Conservation (phyloP, 1,284 basidiomycete genomes). For the Termitomyces sp. region DNA sequence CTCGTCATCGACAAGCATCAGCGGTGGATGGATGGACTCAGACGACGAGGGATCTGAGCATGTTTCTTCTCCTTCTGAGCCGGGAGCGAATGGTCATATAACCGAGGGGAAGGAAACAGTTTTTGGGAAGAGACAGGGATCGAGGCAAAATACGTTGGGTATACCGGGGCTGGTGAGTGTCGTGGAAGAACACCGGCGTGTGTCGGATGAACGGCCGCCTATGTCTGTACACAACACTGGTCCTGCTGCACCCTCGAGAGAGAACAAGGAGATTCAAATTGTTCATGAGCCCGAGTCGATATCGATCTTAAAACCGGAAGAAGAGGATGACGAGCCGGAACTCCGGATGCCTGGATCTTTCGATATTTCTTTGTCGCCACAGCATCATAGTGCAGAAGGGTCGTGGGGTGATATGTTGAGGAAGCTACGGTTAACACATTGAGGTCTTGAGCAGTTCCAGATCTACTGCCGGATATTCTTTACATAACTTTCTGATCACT, state of each 20-base stretch:
- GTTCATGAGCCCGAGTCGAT: slow-evolving; percentile 17
- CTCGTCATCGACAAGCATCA: slow-evolving; percentile 25
- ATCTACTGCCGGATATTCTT: not conserved
- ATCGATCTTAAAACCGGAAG: slow-evolving; percentile 12
- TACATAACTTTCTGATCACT: not conserved
- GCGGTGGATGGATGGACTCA: slow-evolving; percentile 21
- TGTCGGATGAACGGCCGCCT: slow-evolving; percentile 6
- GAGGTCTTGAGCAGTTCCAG: slow-evolving; percentile 1
- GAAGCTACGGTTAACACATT: slow-evolving; percentile 24
- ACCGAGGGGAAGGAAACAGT: slow-evolving; percentile 23
- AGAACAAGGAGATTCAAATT: not conserved
- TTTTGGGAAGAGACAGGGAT: not conserved
- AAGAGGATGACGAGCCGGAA: slow-evolving; percentile 26
- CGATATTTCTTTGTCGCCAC: slow-evolving; percentile 24
- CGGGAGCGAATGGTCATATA: slow-evolving; percentile 26
- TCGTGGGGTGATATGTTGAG: slow-evolving; percentile 29
- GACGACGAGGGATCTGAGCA: slow-evolving; percentile 31
- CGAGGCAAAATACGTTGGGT: slow-evolving; percentile 15
- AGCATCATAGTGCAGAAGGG: slow-evolving; percentile 17
- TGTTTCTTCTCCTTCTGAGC: slow-evolving; percentile 22
- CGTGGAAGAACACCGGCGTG: slow-evolving; percentile 9
- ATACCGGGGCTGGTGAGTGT: slow-evolving; percentile 6
- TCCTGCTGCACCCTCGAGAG: not conserved
- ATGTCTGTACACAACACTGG: not conserved
- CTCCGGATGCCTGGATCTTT: slow-evolving; percentile 48